A percentile compares a stretch with the other conserved stretches of the same genome.
Evolutionary conservation across 2,329 filamentous ascomycete genomes (phyloP).

Genomic region (Pseudogymnoascus sp.): DNA sequence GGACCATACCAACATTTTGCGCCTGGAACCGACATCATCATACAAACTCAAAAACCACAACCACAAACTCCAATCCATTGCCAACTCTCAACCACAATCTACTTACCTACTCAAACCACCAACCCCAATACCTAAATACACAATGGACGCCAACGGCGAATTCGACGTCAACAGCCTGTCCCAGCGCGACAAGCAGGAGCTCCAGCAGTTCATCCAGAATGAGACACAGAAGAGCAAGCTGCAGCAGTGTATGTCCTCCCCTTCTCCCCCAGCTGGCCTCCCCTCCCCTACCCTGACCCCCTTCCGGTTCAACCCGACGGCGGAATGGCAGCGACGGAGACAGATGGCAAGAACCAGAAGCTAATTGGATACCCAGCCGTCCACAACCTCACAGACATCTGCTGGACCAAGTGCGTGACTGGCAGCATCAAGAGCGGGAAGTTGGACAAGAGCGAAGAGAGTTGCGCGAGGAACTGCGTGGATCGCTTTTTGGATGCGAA

Average conservation of each 20-base stretch:
- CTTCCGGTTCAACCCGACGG: too few species aligned
- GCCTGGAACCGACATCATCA: background rate
- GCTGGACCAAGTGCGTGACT: conserved; percentile 92
- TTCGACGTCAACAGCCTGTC: conserved; percentile 68
- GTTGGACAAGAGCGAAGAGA: conserved; percentile 71
- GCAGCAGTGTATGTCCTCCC: conserved; percentile 39
- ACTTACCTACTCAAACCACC: conserved; percentile 31
- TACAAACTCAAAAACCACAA: background rate
- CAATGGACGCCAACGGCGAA: conserved; percentile 17
- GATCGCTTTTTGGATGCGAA: conserved; percentile 90
- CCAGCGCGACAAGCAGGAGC: conserved; percentile 75
- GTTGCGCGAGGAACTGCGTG: conserved; percentile 86
- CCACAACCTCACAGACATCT: conserved; percentile 64
- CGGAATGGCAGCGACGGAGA: too few species aligned
- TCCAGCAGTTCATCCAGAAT: conserved; percentile 77
- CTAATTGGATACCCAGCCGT: too few species aligned
- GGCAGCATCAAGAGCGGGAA: conserved; percentile 61
- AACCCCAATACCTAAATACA: background rate
- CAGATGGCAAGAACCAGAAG: too few species aligned
- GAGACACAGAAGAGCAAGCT: conserved; percentile 76
- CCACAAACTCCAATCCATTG: background rate
- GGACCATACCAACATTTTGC: background rate
- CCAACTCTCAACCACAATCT: conserved; percentile 17
- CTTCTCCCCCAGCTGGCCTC: background rate
- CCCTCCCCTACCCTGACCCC: background rate